Evolutionary conservation across 2,329 filamentous ascomycete species (phyloP).

Genomic region (Trichoderma breve): DNA sequence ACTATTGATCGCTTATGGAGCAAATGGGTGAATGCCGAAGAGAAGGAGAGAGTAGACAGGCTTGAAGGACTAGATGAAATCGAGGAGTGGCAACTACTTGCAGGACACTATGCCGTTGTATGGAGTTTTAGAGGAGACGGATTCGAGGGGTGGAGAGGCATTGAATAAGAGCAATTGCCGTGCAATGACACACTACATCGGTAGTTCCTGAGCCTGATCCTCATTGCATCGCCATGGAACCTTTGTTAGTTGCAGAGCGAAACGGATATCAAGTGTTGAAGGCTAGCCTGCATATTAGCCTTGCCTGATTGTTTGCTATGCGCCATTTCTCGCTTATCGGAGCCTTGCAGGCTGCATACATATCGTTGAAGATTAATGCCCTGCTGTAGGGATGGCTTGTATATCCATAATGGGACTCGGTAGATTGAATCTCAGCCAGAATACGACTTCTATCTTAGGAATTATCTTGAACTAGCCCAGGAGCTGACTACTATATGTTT

Average conservation of each 20-base stretch:
- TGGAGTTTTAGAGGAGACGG: slow-evolving; percentile 71
- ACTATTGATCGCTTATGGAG: slow-evolving; percentile 66
- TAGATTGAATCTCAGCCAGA: background rate
- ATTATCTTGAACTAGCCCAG: background rate
- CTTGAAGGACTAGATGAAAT: slow-evolving; percentile 91
- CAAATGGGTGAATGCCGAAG: slow-evolving; percentile 64
- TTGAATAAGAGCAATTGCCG: background rate
- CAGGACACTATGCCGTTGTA: slow-evolving; percentile 82
- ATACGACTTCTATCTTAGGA: background rate
- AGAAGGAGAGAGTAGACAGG: slow-evolving; percentile 75
- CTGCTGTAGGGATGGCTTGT: background rate
- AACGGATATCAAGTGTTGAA: background rate
- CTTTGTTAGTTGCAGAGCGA: background rate
- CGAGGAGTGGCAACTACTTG: slow-evolving; percentile 87
- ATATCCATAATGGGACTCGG: background rate
- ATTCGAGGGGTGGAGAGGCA: slow-evolving; percentile 23
- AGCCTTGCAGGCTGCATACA: background rate
- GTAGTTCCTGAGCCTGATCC: background rate
- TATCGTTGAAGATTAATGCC: background rate
- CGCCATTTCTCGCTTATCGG: background rate
- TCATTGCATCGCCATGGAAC: background rate
- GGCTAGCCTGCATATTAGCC: background rate
- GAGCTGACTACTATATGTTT: background rate
- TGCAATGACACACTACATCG: background rate
- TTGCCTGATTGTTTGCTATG: background rate